Base-by-base conservation (phyloP, 257 asterid species). In the Dorcoceras hygrometricum region DNA sequence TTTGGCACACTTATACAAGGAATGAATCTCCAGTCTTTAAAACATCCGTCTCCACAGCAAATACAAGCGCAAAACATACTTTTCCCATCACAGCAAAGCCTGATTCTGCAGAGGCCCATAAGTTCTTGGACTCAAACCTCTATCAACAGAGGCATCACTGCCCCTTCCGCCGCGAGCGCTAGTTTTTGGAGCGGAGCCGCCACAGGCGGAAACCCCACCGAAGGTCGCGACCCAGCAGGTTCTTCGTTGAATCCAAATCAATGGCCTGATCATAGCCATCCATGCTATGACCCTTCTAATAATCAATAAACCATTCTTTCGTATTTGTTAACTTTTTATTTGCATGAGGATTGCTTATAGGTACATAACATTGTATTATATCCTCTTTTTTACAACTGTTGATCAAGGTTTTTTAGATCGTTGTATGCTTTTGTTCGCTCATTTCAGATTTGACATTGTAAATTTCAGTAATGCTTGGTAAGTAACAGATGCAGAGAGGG, bases 231-330 rank as follows among this genome's bases (percentile, higher is more conserved):
- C 39, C 75, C 65, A 59, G 68, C 71, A 39, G 80, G 76, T 5
- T 62, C 85, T 53, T 81, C 93, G 6, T 73, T 16, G 70, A 69
- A 59, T 57, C 77, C 79, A 5, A 79, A 74, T 68, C 78, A 72
- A 3, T 77, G 87, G 87, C 70, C 80, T 5, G 62, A 75, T n/a
- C n/a, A n/a, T 39, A 73, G 58, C 54, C 61, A 75, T 59, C 78
- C 66, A 0, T 84, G 85, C 22, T 74, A 71, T 23, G 79, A 79
- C 57, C 76, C 70, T 50, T 67, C 86, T 4, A 16, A 43, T 4
- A 16, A 43, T 43, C 19, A 43, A 43, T 43, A 16, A 43, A 43
- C 20, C 4, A 9, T 43, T 43, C 19, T 9, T 12, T 14, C 53
- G 20, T 43, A 31, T 43, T 14, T 43, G 2, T 36, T 8, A 12